These are phyloP conservation scores for Phyllachora maydis DNA, from an alignment of 2,329 filamentous ascomycete species.

Conservation along the genomic window DNA sequence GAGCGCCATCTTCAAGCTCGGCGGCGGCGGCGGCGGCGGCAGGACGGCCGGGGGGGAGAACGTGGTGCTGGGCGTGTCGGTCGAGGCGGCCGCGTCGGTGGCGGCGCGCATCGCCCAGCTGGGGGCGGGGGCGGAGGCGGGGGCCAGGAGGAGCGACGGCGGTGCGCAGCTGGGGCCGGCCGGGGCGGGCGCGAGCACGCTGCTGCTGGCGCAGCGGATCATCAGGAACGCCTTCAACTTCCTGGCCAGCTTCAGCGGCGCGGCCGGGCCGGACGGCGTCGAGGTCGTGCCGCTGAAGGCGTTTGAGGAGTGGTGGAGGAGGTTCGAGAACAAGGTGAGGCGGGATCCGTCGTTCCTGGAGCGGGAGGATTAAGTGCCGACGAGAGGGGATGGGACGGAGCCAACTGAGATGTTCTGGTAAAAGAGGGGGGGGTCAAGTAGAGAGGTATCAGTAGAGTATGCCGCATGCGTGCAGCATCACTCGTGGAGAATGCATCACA, in stretches of 20 bases:
- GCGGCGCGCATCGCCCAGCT: conserved; percentile 41
- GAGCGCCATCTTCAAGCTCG: conserved; percentile 74
- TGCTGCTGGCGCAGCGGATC: conserved; percentile 73
- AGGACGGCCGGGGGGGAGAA: conserved; percentile 13
- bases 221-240: conserved; percentile 98
- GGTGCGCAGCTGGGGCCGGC: conserved; percentile 7
- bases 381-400: too few relatives aligned
- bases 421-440: background rate
- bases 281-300: conserved; percentile 88
- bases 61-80: conserved; percentile 62
- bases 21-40: conserved; percentile 7
- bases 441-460: too few relatives aligned
- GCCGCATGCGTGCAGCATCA: too few relatives aligned
- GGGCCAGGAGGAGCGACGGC: conserved; percentile 10
- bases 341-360: conserved; percentile 80
- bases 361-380: conserved; percentile 15
- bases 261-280: conserved; percentile 26
- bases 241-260: conserved; percentile 64
- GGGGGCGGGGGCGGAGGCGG: conserved; percentile 5
- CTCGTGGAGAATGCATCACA: too few relatives aligned
- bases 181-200: conserved; percentile 33
- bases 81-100: conserved; percentile 60
- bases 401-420: conserved; percentile 1
- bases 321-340: conserved; percentile 77
- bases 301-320: conserved; percentile 95